Evolutionary conservation across 257 asterid species (phyloP).

Genomic region (Perilla frutescens): DNA sequence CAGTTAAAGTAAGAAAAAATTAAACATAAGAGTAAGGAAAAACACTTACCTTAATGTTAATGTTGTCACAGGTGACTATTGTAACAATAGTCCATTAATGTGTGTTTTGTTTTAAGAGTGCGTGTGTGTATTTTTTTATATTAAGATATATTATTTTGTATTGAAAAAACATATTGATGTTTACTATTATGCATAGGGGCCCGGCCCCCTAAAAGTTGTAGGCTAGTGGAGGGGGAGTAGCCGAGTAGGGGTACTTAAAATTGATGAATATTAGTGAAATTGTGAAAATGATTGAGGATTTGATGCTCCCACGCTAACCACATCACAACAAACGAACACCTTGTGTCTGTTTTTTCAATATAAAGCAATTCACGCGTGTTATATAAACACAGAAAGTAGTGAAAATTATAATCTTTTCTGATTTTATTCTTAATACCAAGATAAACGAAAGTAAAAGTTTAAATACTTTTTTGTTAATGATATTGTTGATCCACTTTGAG

Average conservation of each 20-base stretch:
- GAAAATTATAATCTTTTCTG: neutral
- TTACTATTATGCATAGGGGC: neutral
- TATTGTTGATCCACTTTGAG: neutral
- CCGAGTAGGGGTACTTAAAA: conserved; percentile 8
- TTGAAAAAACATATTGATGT: neutral
- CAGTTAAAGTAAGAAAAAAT: too few species aligned
- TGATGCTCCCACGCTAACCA: neutral
- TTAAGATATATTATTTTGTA: too few species aligned
- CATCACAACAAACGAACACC: conserved; percentile 9
- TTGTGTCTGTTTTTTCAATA: neutral
- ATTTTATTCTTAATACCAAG: too few species aligned
- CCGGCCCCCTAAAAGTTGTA: conserved; percentile 5
- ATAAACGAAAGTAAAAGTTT: neutral
- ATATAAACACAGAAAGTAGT: neutral
- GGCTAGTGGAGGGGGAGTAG: conserved; percentile 29
- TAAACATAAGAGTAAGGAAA: too few species aligned
- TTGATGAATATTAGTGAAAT: neutral
- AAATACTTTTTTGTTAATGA: neutral
- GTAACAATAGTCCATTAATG: too few species aligned
- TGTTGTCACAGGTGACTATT: too few species aligned
- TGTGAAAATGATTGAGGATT: conserved; percentile 24
- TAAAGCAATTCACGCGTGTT: conserved; percentile 40
- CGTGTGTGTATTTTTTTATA: too few species aligned
- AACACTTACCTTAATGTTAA: too few species aligned
- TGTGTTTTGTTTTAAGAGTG: too few species aligned